Percentiles rank a stretch among this genome's conserved stretches.
Conservation (phyloP, 768 basidiomycete genomes). For the Amanita jacksonii region DNA sequence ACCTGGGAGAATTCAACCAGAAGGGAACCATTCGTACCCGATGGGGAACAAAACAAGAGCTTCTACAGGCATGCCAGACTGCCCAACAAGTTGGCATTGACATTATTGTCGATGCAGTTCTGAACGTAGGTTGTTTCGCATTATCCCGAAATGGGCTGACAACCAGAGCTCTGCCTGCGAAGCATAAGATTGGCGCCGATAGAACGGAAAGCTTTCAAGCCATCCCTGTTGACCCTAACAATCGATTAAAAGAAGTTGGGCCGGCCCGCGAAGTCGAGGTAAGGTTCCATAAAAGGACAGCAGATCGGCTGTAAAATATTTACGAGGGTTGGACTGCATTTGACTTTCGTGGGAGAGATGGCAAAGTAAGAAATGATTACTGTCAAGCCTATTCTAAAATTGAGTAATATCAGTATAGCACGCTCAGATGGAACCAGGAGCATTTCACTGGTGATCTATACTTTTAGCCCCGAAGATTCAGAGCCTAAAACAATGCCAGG, state of each 20-base stretch:
- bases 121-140: slow-evolving; percentile 57
- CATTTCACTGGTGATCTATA: slow-evolving; percentile 61
- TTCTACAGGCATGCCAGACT: slow-evolving; percentile 56
- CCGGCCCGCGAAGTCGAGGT: slow-evolving; percentile 61
- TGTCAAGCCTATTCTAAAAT: neutral
- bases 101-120: slow-evolving; percentile 77
- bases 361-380: slow-evolving; percentile 39
- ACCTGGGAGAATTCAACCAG: slow-evolving; percentile 77
- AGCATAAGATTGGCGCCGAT: slow-evolving; percentile 88
- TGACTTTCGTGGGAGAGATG: slow-evolving; percentile 68
- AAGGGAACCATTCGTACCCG: slow-evolving; percentile 63
- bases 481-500: slow-evolving; percentile 29
- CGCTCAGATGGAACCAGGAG: slow-evolving; percentile 61
- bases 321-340: slow-evolving; percentile 78
- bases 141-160: too few relatives aligned
- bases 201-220: slow-evolving; percentile 58
- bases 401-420: slow-evolving; percentile 46
- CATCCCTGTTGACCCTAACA: slow-evolving; percentile 57
- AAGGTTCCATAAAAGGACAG: slow-evolving; percentile 8
- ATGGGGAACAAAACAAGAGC: slow-evolving; percentile 83
- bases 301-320: slow-evolving; percentile 3
- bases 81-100: slow-evolving; percentile 65
- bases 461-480: neutral
- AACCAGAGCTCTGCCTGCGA: too few relatives aligned
- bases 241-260: slow-evolving; percentile 55